phyloP scores from a whole-genome alignment of 2,329 filamentous ascomycete genomes.

The Penicillium hordei region DNA sequence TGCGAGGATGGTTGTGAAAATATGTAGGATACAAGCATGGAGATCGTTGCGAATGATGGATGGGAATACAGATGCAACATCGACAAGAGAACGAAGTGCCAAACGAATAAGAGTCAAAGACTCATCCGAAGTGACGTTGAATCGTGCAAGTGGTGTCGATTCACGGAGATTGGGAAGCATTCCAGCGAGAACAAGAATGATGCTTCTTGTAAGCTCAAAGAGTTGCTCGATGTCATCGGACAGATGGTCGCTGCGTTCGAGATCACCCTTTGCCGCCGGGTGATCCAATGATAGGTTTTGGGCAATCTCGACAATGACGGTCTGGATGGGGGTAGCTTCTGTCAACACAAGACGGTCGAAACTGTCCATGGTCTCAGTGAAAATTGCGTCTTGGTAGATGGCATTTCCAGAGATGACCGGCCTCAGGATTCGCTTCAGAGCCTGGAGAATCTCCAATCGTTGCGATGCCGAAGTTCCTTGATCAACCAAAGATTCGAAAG shows the following conservation, averaged over 20 bases:
- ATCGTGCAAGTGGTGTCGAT: slow-evolving; percentile 61
- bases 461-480: slow-evolving; percentile 73
- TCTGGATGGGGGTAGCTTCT: slow-evolving; percentile 83
- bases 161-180: slow-evolving; percentile 70
- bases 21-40: slow-evolving; percentile 94
- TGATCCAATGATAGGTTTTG: slow-evolving; percentile 86
- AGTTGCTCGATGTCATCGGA: slow-evolving; percentile 98
- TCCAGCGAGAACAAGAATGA: slow-evolving; percentile 86
- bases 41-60: slow-evolving; percentile 94
- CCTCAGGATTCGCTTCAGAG: slow-evolving; percentile 90
- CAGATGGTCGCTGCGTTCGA: slow-evolving; percentile 69
- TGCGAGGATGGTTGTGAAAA: slow-evolving; percentile 88
- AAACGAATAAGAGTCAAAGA: slow-evolving; percentile 76
- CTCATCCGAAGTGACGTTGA: slow-evolving; percentile 78
- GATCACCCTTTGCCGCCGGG: slow-evolving; percentile 74
- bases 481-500: slow-evolving; percentile 90
- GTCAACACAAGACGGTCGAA: slow-evolving; percentile 90
- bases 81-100: slow-evolving; percentile 82
- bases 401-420: slow-evolving; percentile 94
- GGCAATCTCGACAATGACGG: slow-evolving; percentile 90
- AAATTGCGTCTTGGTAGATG: slow-evolving; percentile 93
- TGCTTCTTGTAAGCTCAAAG: slow-evolving; percentile 94
- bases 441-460: slow-evolving; percentile 82
- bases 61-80: slow-evolving; percentile 93
- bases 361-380: slow-evolving; percentile 95